phyloP scores from a whole-genome alignment of 2,329 filamentous ascomycete species.

The Venturia oleaginea region DNA sequence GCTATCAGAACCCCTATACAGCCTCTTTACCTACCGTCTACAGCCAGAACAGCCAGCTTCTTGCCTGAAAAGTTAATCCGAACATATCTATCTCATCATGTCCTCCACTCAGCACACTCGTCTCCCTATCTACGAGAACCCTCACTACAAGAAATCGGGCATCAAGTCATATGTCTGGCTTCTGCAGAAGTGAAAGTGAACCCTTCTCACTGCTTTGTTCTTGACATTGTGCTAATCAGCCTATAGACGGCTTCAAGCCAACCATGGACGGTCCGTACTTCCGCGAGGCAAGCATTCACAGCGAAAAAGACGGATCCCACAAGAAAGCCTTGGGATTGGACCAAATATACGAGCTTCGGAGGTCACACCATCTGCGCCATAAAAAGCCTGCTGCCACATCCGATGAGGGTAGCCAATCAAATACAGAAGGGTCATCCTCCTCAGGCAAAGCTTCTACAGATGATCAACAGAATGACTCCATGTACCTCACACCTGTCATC shows the following conservation, averaged over 20 bases:
- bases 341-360: slow-evolving; percentile 18
- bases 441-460: slow-evolving; percentile 47
- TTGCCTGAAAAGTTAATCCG: neutral
- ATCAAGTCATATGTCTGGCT: slow-evolving; percentile 54
- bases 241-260: slow-evolving; percentile 45
- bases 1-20: neutral
- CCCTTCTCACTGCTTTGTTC: neutral
- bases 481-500: slow-evolving; percentile 54
- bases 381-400: neutral
- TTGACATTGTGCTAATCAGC: neutral
- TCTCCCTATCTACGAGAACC: slow-evolving; percentile 18
- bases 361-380: slow-evolving; percentile 19
- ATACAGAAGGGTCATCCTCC: neutral
- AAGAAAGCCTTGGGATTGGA: neutral
- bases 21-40: neutral
- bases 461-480: slow-evolving; percentile 57
- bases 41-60: neutral
- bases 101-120: neutral
- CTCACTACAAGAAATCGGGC: slow-evolving; percentile 30
- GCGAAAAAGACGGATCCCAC: slow-evolving; percentile 33
- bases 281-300: slow-evolving; percentile 31
- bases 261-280: slow-evolving; percentile 55
- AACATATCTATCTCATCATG: neutral
- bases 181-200: slow-evolving; percentile 44
- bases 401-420: neutral